Base-by-base conservation (phyloP, 768 basidiomycete species). In the Russula emetica region DNA sequence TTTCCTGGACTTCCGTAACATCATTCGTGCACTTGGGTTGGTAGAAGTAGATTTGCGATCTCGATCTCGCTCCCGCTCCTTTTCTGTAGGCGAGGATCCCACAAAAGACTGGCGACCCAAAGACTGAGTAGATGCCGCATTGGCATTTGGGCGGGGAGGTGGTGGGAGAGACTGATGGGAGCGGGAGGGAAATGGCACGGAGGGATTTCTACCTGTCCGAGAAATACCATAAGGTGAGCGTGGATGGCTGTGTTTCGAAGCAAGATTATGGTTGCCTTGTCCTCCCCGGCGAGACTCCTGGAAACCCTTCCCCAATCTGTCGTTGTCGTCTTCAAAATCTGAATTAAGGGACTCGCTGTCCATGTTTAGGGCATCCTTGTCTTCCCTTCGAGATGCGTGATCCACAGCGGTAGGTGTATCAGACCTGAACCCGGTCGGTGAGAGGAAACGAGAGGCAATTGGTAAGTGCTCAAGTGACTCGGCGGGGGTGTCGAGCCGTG, bases 361-460 rank as follows among this genome's bases (percentile, higher is more conserved):
- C 28, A 88, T 87, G 62, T 85, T 83, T 5, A 85, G 85, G 0
- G 79, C 77, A 38, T 76, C 78, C 22, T 78, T 70, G 58, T 84
- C 85, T 65, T 84, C 66, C 70, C 71, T 57, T 73, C 77, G 72
- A 53, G 77, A 61, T 58, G 60, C 36, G 65, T 74, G 49, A 76
- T 74, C 50, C 66, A 70, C 24, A 59, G 65, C 30, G 8, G 68
- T 74, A 0, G 80, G 75, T 10, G 86, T 86, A 11, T 80, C 78
- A 7, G 76, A 74, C 53, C 76, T 79, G 67, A 79, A 78, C 24
- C 76, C 75, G 14, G 71, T 70, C 10, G 90, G 89, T 5, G 88
- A 88, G 78, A 94, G 90, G 80, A 94, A 97, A 55, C 91, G 87
- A 26, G 94, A 87, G 52, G 94, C 94, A 66, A 97, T 97, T 55